Base-by-base conservation (phyloP, 106 monocot genomes). In the Posidonia australis region DNA sequence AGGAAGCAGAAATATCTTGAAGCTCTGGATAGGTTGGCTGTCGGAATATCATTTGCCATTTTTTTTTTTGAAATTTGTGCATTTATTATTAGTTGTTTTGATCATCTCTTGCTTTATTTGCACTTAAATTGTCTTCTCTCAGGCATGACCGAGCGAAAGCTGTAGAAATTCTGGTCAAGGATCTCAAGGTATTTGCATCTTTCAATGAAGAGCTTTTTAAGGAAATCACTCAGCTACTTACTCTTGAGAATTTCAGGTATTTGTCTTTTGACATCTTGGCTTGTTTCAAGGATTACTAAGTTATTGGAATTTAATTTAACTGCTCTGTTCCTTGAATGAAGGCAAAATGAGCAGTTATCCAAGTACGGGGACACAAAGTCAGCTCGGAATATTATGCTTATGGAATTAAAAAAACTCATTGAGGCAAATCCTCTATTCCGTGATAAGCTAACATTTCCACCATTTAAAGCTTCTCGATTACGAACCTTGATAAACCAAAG, bases 1-100 rank as follows among this genome's bases (percentile, higher is more conserved):
- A 83, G 93, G 70, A 93, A 93, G 72, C 93, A 93, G 65, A 88
- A 93, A 77, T 93, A 93, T 66, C 88, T 93, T 62, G 93, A 93
- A 81, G 93, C 93, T 27, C 83, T 93, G 62, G 93, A 93, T 62
- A 83, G 81, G 93, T 93, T 45, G 13, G 70, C 54, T 36, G 59
- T 44, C 48, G 1, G 58, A 49, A 17, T 3, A 13, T 17, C 13
- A 10, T 16, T 49, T 49, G n/a, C n/a, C 0, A 49, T 49, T 49
- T 48, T 31, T 58, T 58, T 27, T 29, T 25, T 58, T 30, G 13
- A 26, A 26, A 58, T 5, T 55, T 55, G 54, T 29, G 14, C 23
- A 2, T 58, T 58, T 14, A 58, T 13, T 58, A 16, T 28, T 58
- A 1, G n/a, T 28, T 16, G 26, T 14, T 0, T 14, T 17, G 13